Conservation (phyloP, 768 basidiomycete genomes). For the Termitomyces sp. region DNA sequence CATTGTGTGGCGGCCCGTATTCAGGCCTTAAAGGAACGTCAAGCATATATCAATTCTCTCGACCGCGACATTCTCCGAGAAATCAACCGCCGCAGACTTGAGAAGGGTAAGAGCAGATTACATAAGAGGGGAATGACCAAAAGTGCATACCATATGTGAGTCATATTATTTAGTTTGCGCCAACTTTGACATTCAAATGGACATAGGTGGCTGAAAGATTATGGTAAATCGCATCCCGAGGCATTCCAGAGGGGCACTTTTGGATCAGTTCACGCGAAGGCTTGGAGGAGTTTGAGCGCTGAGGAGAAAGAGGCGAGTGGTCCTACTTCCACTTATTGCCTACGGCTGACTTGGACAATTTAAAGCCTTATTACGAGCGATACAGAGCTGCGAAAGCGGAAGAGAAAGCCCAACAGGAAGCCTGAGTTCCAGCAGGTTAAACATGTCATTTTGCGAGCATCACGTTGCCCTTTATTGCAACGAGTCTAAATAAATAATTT, state of each 20-base stretch:
- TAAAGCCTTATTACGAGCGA: neutral
- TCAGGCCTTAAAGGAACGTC: slow-evolving; percentile 15
- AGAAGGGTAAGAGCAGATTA: slow-evolving; percentile 19
- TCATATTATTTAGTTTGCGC: neutral
- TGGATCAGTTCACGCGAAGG: no score
- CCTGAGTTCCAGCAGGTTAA: neutral
- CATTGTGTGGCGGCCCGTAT: slow-evolving; percentile 5
- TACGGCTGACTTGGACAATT: neutral
- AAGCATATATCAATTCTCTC: slow-evolving; percentile 21
- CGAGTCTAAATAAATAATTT: neutral
- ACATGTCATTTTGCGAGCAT: neutral
- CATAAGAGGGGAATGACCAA: neutral
- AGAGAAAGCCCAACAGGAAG: neutral
- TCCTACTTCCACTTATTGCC: neutral
- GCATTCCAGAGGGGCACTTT: no score
- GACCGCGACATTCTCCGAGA: slow-evolving; percentile 16
- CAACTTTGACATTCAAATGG: neutral
- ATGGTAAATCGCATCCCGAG: neutral
- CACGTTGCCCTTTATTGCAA: neutral
- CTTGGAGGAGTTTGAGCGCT: neutral
- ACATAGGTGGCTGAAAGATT: neutral
- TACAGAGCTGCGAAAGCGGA: neutral
- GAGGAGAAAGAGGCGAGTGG: neutral
- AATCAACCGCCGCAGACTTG: slow-evolving; percentile 26
- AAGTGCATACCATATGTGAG: neutral